Percentiles rank a stretch among this genome's conserved stretches.
Conservation (phyloP, 352 stramenopile species). For the Phytophthora macrochlamydospora region DNA sequence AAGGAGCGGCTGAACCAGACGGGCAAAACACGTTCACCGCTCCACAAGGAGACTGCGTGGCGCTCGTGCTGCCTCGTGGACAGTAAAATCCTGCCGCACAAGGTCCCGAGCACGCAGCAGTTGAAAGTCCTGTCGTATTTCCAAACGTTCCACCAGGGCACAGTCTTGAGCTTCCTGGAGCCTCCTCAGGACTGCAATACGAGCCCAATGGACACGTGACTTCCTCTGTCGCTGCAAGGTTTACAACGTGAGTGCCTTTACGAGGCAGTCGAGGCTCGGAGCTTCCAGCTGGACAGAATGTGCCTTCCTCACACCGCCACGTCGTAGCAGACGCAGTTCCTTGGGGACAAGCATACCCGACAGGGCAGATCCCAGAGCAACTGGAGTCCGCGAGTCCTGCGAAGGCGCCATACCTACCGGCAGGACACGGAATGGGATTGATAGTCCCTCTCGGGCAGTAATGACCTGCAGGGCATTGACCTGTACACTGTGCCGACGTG, state of each 20-base stretch:
- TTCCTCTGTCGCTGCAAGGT: constrained; percentile 10
- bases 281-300: constrained; percentile 30
- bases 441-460: constrained; percentile 54
- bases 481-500: constrained; percentile 38
- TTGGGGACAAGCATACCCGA: constrained; percentile 66
- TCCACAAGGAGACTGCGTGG: constrained; percentile 47
- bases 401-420: constrained; percentile 59
- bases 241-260: constrained; percentile 41
- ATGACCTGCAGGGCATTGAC: constrained; percentile 56
- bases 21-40: constrained; percentile 51
- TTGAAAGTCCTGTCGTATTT: constrained; percentile 38
- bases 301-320: constrained; percentile 35
- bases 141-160: constrained; percentile 77
- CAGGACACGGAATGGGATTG: constrained; percentile 41
- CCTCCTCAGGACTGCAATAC: constrained; percentile 52
- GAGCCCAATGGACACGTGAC: constrained; percentile 43
- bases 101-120: constrained; percentile 45
- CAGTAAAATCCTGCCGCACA: constrained; percentile 72
- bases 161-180: constrained; percentile 29
- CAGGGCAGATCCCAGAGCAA: constrained; percentile 65
- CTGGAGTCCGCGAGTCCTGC: constrained; percentile 37
- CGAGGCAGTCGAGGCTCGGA: constrained; percentile 15
- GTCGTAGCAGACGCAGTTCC: constrained; percentile 54
- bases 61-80: constrained; percentile 43
- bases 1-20: constrained; percentile 43